Conservation (phyloP, 2,329 filamentous ascomycete species). For the Septoria petroselini region DNA sequence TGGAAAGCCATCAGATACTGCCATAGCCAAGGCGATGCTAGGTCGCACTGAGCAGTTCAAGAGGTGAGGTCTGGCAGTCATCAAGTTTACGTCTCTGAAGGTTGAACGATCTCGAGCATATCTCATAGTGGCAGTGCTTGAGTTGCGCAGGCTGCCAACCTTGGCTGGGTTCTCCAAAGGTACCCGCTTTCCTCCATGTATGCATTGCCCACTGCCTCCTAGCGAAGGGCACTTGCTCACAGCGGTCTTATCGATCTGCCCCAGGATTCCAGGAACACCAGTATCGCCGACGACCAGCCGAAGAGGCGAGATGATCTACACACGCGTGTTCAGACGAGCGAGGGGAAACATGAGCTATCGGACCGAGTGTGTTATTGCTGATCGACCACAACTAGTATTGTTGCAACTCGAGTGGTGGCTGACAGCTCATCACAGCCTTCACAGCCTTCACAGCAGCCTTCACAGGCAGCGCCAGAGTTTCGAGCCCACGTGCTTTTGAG, state of each 20-base stretch:
- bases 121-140: conserved; percentile 14
- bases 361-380: neutral
- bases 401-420: too few species aligned
- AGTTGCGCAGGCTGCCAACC: conserved; percentile 2
- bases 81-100: neutral
- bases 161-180: conserved; percentile 7
- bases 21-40: too few species aligned
- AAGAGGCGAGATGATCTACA: neutral
- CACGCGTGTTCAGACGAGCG: neutral
- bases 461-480: too few species aligned
- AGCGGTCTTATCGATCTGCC: neutral
- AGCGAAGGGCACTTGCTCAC: neutral
- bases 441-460: too few species aligned
- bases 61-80: conserved; percentile 5
- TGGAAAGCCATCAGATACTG: too few species aligned
- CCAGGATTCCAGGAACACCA: neutral
- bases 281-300: neutral
- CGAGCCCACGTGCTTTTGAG: too few species aligned
- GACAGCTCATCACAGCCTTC: too few species aligned
- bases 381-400: too few species aligned
- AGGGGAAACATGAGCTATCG: neutral
- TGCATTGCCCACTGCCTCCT: neutral
- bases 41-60: neutral
- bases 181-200: neutral
- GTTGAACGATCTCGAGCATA: conserved; percentile 15